Evolutionary conservation across 306 rosid genomes (phyloP), one percentile per base, ranked within the genome.

Genomic region (Lathyrus tuberosus): DNA sequence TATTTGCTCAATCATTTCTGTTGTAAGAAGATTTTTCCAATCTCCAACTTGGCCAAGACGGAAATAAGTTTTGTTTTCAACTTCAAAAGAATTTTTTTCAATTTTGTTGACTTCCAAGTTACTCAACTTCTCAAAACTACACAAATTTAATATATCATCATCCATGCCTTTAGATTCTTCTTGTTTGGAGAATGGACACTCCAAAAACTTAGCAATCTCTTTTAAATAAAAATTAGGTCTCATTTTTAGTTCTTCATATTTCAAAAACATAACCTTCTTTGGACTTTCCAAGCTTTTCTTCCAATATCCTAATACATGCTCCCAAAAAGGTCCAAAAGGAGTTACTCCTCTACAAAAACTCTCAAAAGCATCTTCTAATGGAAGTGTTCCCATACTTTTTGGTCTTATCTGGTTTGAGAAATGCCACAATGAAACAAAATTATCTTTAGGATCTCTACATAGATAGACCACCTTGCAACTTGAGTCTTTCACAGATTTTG

Each of bases 401-500:
- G 13, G 8, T 59, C 22, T 16, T 30, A n/a, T 1, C 24, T 33
- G 33, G 44, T 59, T 15, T 31, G 26, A 0, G 41, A 57, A 72
- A 35, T 61, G 52, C 69, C 76, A 71, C 1, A 16, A 46, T 3
- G 76, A 71, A 12, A 47, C 3, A 24, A 71, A 71, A 0, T 51
- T 43, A 6, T 72, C 69, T 48, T 72, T 72, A 17, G 76, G 69
- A 33, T 72, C 76, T 35, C 76, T 61, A 48, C 69, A 61, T 0
- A 72, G 62, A n/a, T 61, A 72, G 11, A 72, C 18, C 1, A 72
- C 10, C 35, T 72, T 72, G 22, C 69, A 47, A 35, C 10, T 14
- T 9, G 69, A 47, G 10, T 61, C 30, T 4, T n/a, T n/a, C 9
- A n/a, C 9, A 5, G 52, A 46, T 5, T 46, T 46, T 46, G 52